Evolutionary conservation across 2,329 filamentous ascomycete genomes (phyloP), one percentile per base, ranked within the genome.

Genomic region (Diaporthe sp.): DNA sequence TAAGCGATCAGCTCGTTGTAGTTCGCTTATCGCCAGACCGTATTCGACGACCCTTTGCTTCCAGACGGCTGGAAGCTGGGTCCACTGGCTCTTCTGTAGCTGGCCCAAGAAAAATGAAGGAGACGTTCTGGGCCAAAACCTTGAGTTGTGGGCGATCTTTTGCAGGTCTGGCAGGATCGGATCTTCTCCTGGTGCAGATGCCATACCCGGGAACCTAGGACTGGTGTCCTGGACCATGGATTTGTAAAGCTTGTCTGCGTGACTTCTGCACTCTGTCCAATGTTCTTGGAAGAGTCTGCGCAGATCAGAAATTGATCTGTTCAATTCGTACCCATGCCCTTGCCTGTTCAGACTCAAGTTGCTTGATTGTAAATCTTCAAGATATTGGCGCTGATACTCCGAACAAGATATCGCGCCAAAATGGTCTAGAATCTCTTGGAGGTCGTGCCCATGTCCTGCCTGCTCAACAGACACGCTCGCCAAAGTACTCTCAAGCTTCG

Each of bases 1-100:
- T 1, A 91, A 79, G 0, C 89, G 83, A 17, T 83, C 78, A 0
- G 87, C 84, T 22, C 85, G 83, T 71, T 90, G 87, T 0, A 87
- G 62, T 3, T 81, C 78, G 0, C 84, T 82, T 0, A 90, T 72
- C 0, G 85, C 81, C 4, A 86, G 65, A 0, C 82, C 88, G 61
- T 87, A 89, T 0, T 79, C 72, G 0, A 85, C 74, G 1, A 90
- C 77, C 3, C 77, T 80, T 1, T 75, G 44, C 53, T 78, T 84
- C 86, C 85, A 89, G 17, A 34, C 72, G 0, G 15, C 2, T 0
- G 82, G 76, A 0, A 87, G 79, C 4, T 28, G 31, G 19, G 51
- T 49, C 73, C 73, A 74, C 3, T 77, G 68, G 0, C 76, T 55
- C 1, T 75, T 79, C 22, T 76, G 80, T 0, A 87, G 81, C 9